Base-by-base conservation (phyloP, 2,329 filamentous ascomycete genomes). In the Mycogone perniciosa region DNA sequence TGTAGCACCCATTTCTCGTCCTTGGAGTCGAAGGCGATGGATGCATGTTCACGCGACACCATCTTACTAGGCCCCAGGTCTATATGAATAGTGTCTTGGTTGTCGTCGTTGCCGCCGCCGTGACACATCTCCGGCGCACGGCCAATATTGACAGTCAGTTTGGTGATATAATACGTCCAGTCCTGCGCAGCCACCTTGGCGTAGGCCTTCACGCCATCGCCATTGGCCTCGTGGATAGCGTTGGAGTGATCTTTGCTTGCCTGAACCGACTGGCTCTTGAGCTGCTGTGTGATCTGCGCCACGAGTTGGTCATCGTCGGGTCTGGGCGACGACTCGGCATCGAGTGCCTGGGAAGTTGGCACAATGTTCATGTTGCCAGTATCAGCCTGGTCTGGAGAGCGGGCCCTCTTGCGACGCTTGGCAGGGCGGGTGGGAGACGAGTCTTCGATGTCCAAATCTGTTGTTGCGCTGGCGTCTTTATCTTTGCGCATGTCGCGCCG, bases 61-160 rank as follows among this genome's bases (percentile, higher is more conserved):
- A 87, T 83, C 71, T 92, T 92, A 69, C 81, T 88, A 0, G 88
- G 88, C 1, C 88, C 88, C 31, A 99, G 76, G 65, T 99, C 92
- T 59, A 99, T 92, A 64, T 96, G 87, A 9, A 97, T 73, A 30
- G 71, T 73, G 13, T 76, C 71, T 10, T 75, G 70, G 40, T 78
- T 72, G 33, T 73, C 67, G 31, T 71, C 70, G 6, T 71, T 67
- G 31, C 72, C 56, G 55, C 59, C 54, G 64, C 70, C 56, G 52
- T 66, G 61, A 48, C 65, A 55, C 35, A 64, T 59, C 53, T 86
- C 82, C 4, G 81, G 80, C 13, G 81, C 81, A 56, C 88, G 82
- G 40, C 88, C 88, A 57, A 93, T 90, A 57, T 86, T 84, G 62
- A 90, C 80, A 48, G 77, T 76, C n/a, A 89, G 76, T 55, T 84